Base-by-base conservation (phyloP, 192 early-diverging fungal species). In the Coemansia sp. region DNA sequence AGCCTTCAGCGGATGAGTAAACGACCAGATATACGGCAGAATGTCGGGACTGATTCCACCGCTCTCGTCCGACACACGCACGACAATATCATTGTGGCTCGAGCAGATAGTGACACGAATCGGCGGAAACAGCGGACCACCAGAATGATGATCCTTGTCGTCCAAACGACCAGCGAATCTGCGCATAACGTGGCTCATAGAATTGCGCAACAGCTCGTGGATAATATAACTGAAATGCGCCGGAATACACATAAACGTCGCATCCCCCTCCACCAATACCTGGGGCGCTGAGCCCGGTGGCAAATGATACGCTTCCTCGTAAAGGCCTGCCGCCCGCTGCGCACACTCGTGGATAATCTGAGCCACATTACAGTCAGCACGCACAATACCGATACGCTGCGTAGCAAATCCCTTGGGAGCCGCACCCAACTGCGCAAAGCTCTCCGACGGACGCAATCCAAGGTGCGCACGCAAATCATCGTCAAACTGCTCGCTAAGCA, bases 151-250 rank as follows among this genome's bases (percentile, higher is more conserved):
- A 15, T 20, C 5, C 13, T 43, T 31, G 62, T 33, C 33, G 4
- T 75, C 69, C 60, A 75, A 66, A 10, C 74, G 69, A 13, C 72
- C 62, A 1, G 83, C 68, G 80, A 88, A 84, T 38, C 82, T 77
- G 39, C 80, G 73, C 68, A 93, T 87, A 24, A 93, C 93, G 63
- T 87, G 87, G 47, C 88, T 78, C 86, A 96, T 92, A 43, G 91
- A 88, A 84, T 96, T 96, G 70, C 92, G 91, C 65, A 98, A 77
- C 50, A 98, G 79, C 85, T 98, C 95, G 64, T 93, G 95, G 20
- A 98, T 62, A 43, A 98, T 93, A 74, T 97, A 95, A 81, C 95
- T 94, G 65, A 97, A 89, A 66, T 98, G 95, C 46, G 95, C 97
- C 9, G 95, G 94, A 62, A 99, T 96, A 75, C 97, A 99, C 70